Base-by-base conservation (phyloP, 2,329 filamentous ascomycete genomes). In the Clonostachys rosea region DNA sequence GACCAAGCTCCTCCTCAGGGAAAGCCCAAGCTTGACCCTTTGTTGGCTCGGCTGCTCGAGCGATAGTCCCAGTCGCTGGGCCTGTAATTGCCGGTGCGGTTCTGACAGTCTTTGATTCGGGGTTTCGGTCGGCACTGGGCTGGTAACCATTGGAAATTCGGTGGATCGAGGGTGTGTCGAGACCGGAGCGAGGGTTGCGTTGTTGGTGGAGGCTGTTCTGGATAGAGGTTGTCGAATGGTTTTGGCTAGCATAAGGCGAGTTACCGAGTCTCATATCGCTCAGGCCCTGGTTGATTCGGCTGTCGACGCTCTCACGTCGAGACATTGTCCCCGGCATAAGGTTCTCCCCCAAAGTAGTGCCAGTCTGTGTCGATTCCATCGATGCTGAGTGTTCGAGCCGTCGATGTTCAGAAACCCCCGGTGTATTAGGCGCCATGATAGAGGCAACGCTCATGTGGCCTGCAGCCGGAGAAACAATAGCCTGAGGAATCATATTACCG, bases 21-120 rank as follows among this genome's bases (percentile, higher is more conserved):
- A 91, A 91, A 54, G 88, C 88, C 87, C 88, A 92, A 5, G 88
- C 85, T 62, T 87, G 87, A 61, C 88, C 88, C 64, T 90, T 90
- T 11, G 86, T 91, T 6, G 88, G 87, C 61, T 89, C 86, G 33
- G 86, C 84, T 37, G 88, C 88, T 55, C 73, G 84, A 59, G 80
- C 86, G 69, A 76, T 88, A 59, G 71, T 81, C 66, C 75, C 79
- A 46, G 71, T 83, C 54, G 74, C 85, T 52, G 73, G 86, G 54
- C 87, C 86, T 24, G 85, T 89, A 56, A 92, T 92, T 9, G 86
- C 81, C 6, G 88, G 88, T 4, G 88, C 88, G 3, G 83, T 84
- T 53, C 84, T 78, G 45, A 79, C 71, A 9, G 74, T 73, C 60
- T 77, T 81, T 11, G 68, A 61, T 20, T 83, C 77, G 2, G 79